Evolutionary conservation across 2,329 filamentous ascomycete species (phyloP).

Genomic region (Clonostachys solani): DNA sequence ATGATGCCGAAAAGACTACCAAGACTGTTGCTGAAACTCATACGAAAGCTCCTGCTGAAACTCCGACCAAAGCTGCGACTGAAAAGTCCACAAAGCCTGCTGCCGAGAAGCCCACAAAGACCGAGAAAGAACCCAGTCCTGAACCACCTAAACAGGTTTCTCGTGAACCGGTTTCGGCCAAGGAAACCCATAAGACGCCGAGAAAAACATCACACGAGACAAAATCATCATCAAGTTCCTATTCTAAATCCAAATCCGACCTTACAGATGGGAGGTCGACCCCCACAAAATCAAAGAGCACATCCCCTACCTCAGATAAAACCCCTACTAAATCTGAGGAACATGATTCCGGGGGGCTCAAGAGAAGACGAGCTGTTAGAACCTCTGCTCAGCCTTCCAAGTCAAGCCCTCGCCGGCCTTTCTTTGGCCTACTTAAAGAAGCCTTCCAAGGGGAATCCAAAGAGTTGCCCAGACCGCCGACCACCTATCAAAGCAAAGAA

Average conservation of each 20-base stretch:
- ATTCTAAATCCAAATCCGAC: conserved; percentile 1
- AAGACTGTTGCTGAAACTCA: no score
- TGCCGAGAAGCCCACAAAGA: conserved; percentile 2
- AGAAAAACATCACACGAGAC: conserved; percentile 16
- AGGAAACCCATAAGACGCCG: not conserved
- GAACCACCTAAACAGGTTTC: not conserved
- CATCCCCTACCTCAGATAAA: not conserved
- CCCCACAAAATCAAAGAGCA: conserved; percentile 6
- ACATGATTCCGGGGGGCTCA: conserved; percentile 36
- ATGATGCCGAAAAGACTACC: no score
- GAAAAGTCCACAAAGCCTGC: conserved; percentile 18
- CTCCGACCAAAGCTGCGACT: not conserved
- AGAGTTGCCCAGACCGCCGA: conserved; percentile 36
- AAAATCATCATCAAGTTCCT: conserved; percentile 1
- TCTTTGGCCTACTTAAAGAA: conserved; percentile 56
- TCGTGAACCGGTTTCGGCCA: not conserved
- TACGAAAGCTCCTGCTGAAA: not conserved
- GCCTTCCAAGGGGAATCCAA: conserved; percentile 60
- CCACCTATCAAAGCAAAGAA: conserved; percentile 43
- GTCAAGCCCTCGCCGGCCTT: conserved; percentile 38
- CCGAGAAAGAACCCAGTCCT: not conserved
- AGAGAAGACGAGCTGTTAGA: conserved; percentile 52
- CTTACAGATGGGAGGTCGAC: conserved; percentile 5
- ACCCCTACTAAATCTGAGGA: conserved; percentile 15
- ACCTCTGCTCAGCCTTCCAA: conserved; percentile 43